phyloP scores from a whole-genome alignment of 495 filamentous ascomycete genomes.

The Neurospora pannonica region DNA sequence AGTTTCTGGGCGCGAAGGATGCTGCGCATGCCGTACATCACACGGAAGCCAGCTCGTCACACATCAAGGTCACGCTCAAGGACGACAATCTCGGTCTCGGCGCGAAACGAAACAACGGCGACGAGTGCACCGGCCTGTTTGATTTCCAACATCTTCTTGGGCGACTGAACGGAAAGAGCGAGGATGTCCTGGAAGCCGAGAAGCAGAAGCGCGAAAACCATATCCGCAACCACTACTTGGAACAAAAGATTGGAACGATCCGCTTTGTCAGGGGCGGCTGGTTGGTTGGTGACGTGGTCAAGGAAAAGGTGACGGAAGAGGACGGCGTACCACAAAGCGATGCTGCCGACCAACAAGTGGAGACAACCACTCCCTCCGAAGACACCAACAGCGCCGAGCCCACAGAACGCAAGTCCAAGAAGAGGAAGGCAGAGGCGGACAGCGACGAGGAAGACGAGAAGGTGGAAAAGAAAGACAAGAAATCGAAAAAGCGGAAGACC shows the following conservation, averaged over 20 bases:
- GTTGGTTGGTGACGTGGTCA: constrained; percentile 52
- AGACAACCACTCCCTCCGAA: constrained; percentile 6
- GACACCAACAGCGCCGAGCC: constrained; percentile 15
- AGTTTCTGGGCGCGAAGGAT: constrained; percentile 64
- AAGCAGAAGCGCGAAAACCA: constrained; percentile 49
- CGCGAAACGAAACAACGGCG: constrained; percentile 56
- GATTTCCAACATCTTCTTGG: constrained; percentile 77
- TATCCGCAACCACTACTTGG: constrained; percentile 56
- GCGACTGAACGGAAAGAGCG: constrained; percentile 78
- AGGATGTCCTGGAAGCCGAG: constrained; percentile 56
- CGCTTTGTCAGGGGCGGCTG: constrained; percentile 75
- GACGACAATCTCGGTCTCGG: constrained; percentile 86
- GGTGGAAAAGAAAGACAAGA: constrained; percentile 27
- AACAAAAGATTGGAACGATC: constrained; percentile 62
- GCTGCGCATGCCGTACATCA: constrained; percentile 63
- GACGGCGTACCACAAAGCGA: neutral
- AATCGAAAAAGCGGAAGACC: constrained; percentile 32
- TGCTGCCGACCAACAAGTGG: constrained; percentile 13
- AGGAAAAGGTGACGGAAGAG: constrained; percentile 9
- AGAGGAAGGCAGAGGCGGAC: constrained; percentile 28
- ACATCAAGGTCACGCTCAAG: constrained; percentile 71
- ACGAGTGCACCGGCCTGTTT: constrained; percentile 72
- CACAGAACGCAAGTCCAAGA: constrained; percentile 33
- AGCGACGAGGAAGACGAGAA: constrained; percentile 20
- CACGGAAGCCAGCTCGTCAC: constrained; percentile 64